phyloP scores from a whole-genome alignment of 140 eudicot genomes.

The Senecio squalidus region DNA sequence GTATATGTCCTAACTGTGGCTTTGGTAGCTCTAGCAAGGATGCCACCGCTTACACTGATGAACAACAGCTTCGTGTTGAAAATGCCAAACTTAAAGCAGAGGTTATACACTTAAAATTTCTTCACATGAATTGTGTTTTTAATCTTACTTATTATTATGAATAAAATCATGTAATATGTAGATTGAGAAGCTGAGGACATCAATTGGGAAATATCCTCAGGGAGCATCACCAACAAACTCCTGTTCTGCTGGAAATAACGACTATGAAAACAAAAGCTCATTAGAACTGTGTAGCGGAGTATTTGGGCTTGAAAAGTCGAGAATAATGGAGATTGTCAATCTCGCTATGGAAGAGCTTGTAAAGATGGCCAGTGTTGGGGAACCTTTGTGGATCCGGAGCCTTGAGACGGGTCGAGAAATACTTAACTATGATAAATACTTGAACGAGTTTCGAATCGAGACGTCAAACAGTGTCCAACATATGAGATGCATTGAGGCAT shows the following conservation, averaged over 20 bases:
- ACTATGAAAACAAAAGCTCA: constrained; percentile 61
- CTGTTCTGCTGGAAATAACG: constrained; percentile 47
- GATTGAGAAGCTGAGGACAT: constrained; percentile 75
- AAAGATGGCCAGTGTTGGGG: constrained; percentile 67
- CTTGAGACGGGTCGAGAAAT: constrained; percentile 89
- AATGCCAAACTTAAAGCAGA: constrained; percentile 84
- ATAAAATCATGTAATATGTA: too few species aligned
- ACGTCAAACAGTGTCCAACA: constrained; percentile 29
- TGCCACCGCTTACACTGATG: constrained; percentile 33
- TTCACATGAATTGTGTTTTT: neutral
- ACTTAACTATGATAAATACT: constrained; percentile 88
- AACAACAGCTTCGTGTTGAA: constrained; percentile 71
- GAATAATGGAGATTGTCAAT: constrained; percentile 53
- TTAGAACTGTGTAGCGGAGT: constrained; percentile 58
- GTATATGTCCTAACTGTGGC: constrained; percentile 79
- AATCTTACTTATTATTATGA: neutral
- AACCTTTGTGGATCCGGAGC: constrained; percentile 90
- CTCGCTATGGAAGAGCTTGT: constrained; percentile 68
- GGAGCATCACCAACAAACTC: constrained; percentile 53
- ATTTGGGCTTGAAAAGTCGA: constrained; percentile 60
- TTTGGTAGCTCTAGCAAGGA: constrained; percentile 52
- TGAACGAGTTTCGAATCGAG: constrained; percentile 39
- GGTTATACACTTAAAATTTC: constrained; percentile 50
- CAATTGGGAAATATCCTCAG: constrained; percentile 50
- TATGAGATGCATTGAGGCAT: constrained; percentile 70